Percentiles rank a stretch among this genome's conserved stretches.
Evolutionary conservation across 176 grass and related monocot species (phyloP).

Genomic region (Triticum aestivum): IWGSC_CS_RefSeq_v2.1 NC_057801.1:775763592-775764091

Average conservation of each 20-base stretch:
- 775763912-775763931: neutral
- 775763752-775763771: neutral
- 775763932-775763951: neutral
- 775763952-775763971: neutral
- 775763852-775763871: neutral
- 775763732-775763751: neutral
- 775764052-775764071: neutral
- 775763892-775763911: slow-evolving; percentile 6
- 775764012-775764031: neutral
- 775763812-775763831: neutral
- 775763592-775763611: neutral
- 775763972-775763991: neutral
- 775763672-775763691: neutral
- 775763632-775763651: neutral
- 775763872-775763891: neutral
- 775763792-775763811: neutral
- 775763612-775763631: neutral
- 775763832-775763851: neutral
- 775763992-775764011: neutral
- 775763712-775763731: neutral
- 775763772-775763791: neutral
- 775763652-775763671: neutral
- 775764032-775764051: neutral
- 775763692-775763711: neutral
- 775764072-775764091: neutral